These are phyloP conservation scores for Actinidia chinensis DNA, from an alignment of 179 eudicot species.

Conservation along the genomic window DNA sequence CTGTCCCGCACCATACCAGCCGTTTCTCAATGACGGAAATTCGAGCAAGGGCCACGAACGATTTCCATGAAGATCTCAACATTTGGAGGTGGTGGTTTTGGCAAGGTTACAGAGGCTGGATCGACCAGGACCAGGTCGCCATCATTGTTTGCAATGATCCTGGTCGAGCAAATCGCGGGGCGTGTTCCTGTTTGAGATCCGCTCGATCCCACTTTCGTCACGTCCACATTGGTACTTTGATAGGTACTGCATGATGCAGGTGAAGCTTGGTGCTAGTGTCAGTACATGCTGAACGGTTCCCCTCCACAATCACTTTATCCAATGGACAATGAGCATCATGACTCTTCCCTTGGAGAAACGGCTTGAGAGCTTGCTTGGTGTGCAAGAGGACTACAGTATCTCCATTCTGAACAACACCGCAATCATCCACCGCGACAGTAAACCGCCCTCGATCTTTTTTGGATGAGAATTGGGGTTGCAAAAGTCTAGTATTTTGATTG, in stretches of 20 bases:
- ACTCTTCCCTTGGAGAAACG: slow-evolving; percentile 14
- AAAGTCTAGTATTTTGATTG: slow-evolving; percentile 6
- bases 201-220: neutral
- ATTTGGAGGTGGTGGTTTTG: neutral
- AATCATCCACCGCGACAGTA: slow-evolving; percentile 11
- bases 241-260: slow-evolving; percentile 14
- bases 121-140: neutral
- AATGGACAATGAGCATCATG: neutral
- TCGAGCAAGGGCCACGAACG: slow-evolving; percentile 6
- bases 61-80: neutral
- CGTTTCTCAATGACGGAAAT: neutral
- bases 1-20: neutral
- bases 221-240: slow-evolving; percentile 9
- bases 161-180: neutral
- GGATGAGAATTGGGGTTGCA: slow-evolving; percentile 42
- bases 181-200: slow-evolving; percentile 2
- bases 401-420: slow-evolving; percentile 1
- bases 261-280: slow-evolving; percentile 15
- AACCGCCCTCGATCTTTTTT: slow-evolving; percentile 22
- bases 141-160: slow-evolving; percentile 13
- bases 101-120: slow-evolving; percentile 17
- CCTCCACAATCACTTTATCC: slow-evolving; percentile 15
- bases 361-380: slow-evolving; percentile 16
- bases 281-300: slow-evolving; percentile 19
- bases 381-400: slow-evolving; percentile 21